phyloP scores from a whole-genome alignment of 2,329 filamentous ascomycete genomes.

The Penicillium sumatraense region DNA sequence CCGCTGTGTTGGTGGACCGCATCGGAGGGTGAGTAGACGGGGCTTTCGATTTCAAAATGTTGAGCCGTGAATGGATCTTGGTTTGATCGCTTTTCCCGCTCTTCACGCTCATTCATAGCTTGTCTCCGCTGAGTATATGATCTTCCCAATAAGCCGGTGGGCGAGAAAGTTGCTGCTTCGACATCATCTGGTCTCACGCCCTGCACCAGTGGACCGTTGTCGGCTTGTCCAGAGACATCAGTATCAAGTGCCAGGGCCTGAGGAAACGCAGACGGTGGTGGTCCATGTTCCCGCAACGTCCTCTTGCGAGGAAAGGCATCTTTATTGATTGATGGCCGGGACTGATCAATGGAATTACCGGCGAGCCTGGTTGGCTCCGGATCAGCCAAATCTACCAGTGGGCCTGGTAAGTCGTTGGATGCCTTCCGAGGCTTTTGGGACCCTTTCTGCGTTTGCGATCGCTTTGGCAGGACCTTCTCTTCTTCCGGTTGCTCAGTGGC shows the following conservation, averaged over 20 bases:
- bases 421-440: conserved; percentile 31
- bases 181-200: conserved; percentile 14
- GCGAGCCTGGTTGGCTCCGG: background rate
- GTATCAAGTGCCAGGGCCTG: conserved; percentile 32
- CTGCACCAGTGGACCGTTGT: conserved; percentile 8
- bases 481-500: conserved; percentile 50
- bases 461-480: conserved; percentile 28
- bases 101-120: conserved; percentile 46
- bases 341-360: conserved; percentile 1
- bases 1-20: conserved; percentile 26
- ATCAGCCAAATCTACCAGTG: conserved; percentile 61
- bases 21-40: conserved; percentile 36
- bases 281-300: conserved; percentile 32
- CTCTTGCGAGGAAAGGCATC: conserved; percentile 34
- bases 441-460: conserved; percentile 29
- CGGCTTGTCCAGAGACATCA: conserved; percentile 7
- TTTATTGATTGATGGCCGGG: conserved; percentile 22
- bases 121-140: conserved; percentile 46
- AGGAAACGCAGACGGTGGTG: conserved; percentile 36
- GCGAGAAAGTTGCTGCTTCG: conserved; percentile 40
- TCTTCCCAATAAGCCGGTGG: conserved; percentile 43
- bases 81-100: conserved; percentile 38
- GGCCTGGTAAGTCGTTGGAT: conserved; percentile 55
- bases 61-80: conserved; percentile 55
- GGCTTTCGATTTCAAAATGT: conserved; percentile 55